Percentiles rank a stretch among this genome's conserved stretches.
Conservation (phyloP, 2,329 filamentous ascomycete genomes). For the Colletotrichum gloeosporioides region DNA sequence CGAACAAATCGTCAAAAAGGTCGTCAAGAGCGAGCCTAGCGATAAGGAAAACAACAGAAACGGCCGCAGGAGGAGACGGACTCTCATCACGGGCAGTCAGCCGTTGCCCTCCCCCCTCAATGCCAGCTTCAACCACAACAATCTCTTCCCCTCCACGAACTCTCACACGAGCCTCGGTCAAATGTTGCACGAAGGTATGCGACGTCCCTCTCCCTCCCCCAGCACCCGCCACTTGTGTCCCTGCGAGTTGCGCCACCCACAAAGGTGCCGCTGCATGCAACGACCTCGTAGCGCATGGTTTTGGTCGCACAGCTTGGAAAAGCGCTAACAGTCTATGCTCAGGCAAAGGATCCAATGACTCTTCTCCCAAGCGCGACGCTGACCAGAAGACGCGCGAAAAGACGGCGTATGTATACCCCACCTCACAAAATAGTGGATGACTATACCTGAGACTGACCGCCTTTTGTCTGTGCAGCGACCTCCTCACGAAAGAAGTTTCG, state of each 20-base stretch:
- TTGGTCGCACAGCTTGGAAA: not conserved
- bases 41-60: conserved; percentile 92
- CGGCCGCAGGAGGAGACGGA: conserved; percentile 85
- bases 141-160: conserved; percentile 68
- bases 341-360: conserved; percentile 43
- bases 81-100: conserved; percentile 95
- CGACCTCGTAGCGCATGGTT: not conserved
- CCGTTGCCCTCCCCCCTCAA: conserved; percentile 94
- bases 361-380: conserved; percentile 59
- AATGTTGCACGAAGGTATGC: conserved; percentile 79
- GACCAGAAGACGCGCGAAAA: conserved; percentile 87
- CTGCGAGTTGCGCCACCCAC: not conserved
- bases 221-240: not conserved
- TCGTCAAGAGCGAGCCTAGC: conserved; percentile 79
- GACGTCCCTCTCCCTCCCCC: not conserved
- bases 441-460: conserved; percentile 1
- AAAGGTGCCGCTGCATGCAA: not conserved
- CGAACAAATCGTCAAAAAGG: conserved; percentile 96
- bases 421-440: not conserved
- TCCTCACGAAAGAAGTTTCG: conserved; percentile 91
- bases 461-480: conserved; percentile 63
- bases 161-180: conserved; percentile 82
- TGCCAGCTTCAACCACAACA: conserved; percentile 82
- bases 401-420: conserved; percentile 75
- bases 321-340: not conserved